Evolutionary conservation across 2,329 filamentous ascomycete species (phyloP), one percentile per base, ranked within the genome.

Genomic region (Aspergillus thermomutatus): DNA sequence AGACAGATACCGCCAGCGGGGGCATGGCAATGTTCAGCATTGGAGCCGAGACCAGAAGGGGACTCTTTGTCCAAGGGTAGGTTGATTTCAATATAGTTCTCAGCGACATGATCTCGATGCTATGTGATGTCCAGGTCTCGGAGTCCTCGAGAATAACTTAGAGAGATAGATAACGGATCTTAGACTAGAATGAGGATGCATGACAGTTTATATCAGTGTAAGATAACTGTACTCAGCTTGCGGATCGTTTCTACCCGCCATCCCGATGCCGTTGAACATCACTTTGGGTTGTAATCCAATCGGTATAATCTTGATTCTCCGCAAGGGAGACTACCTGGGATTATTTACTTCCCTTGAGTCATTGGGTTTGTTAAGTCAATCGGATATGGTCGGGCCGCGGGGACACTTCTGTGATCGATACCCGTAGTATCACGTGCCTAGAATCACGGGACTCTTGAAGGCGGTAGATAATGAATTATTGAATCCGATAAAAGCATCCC

Each of bases 21-120:
- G 69, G 81, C 66, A 70, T 79, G 63, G 80, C 76, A 53, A 90
- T 83, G 37, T 85, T 78, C 48, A 86, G 82, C 88, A 92, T 91
- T 0, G 89, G 89, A 1, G 87, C 88, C 40, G 79, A 78, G 48
- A 81, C 77, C 28, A 91, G 79, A 21, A 89, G 71, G 5, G 86
- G 86, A 2, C 72, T 64, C 37, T 76, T 71, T 7, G 77, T 80
- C 84, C 85, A 88, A 61, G 85, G 83, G 66, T 87, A 86, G 59
- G 75, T 71, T 19, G 59, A 52, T 49, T 69, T 71, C 48, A 77
- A 61, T 40, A 52, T 65, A 70, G 53, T 74, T 57, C n/a, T 56
- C 28, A 34, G 34, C 7, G 26, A 51, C 54, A 62, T 60, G 40
- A 9, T 51, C 37, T 7, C 0, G 49, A 40, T 27, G 23, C 14